Evolutionary conservation across 2,329 filamentous ascomycete genomes (phyloP).

Genomic region (Fusarium sororula): DNA sequence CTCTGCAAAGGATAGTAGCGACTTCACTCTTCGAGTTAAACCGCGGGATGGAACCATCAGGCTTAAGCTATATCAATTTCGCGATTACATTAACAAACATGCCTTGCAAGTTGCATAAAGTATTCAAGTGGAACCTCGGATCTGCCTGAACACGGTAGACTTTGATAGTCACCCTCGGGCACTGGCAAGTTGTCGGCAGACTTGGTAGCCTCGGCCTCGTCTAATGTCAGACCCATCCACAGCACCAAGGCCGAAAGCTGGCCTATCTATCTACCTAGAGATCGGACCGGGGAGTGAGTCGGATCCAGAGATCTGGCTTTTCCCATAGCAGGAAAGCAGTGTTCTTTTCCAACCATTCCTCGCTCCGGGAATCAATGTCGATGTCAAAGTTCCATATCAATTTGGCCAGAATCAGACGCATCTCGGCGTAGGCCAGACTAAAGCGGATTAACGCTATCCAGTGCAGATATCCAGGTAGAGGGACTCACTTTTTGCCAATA

Average conservation of each 20-base stretch:
- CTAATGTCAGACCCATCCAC: accelerated
- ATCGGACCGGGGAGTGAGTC: neutral
- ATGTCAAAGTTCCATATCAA: neutral
- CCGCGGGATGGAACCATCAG: neutral
- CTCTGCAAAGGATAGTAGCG: neutral
- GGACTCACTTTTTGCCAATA: neutral
- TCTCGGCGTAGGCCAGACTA: neutral
- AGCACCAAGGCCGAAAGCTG: accelerated
- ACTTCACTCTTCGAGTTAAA: accelerated
- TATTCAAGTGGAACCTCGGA: neutral
- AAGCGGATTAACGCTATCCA: neutral
- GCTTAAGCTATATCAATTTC: neutral
- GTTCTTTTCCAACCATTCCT: neutral
- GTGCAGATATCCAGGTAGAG: accelerated
- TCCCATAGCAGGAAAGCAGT: neutral
- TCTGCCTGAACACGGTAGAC: neutral
- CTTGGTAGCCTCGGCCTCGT: neutral
- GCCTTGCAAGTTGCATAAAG: neutral
- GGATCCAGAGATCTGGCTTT: neutral
- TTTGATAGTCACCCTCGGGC: accelerated
- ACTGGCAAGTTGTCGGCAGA: accelerated
- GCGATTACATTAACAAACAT: accelerated
- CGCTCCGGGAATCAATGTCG: neutral
- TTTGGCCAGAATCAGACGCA: neutral
- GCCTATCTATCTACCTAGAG: neutral